Evolutionary conservation across 768 basidiomycete species (phyloP).

Genomic region (Coprinopsis cinerea): DNA sequence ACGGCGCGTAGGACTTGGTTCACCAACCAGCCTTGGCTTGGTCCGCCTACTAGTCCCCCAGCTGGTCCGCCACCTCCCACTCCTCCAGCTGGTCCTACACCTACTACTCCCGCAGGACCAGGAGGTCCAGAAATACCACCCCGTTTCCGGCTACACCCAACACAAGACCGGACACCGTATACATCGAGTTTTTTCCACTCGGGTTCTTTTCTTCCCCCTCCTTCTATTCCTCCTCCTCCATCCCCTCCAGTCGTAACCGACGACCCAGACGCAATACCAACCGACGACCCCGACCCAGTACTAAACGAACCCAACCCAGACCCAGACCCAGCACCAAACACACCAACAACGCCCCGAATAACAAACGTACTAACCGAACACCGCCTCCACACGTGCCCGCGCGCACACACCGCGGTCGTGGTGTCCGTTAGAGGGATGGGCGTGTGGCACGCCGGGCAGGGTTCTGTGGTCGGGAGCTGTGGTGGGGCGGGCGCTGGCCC

Average conservation of each 20-base stretch:
- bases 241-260: too few species aligned
- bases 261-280: too few species aligned
- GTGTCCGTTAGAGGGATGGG: constrained; percentile 56
- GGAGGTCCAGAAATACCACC: constrained; percentile 68
- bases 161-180: constrained; percentile 77
- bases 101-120: constrained; percentile 26
- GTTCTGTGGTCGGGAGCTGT: too few species aligned
- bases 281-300: too few species aligned
- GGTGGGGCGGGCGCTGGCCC: too few species aligned
- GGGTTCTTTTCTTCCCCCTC: too few species aligned
- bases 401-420: constrained; percentile 54
- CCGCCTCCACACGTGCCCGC: constrained; percentile 76
- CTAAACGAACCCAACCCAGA: too few species aligned
- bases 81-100: constrained; percentile 39
- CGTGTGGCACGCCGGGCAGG: constrained; percentile 69
- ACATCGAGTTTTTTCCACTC: too few species aligned
- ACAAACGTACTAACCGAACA: constrained; percentile 81
- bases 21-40: constrained; percentile 61
- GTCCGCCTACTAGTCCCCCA: constrained; percentile 42
- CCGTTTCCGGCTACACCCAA: constrained; percentile 80
- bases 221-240: too few species aligned
- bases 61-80: constrained; percentile 40
- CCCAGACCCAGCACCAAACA: too few species aligned
- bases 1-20: constrained; percentile 61
- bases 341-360: too few species aligned